A percentile compares a stretch with the other conserved stretches of the same genome.
Conservation (phyloP, 148 eudicot genomes). For the Bassia scoparia region DNA sequence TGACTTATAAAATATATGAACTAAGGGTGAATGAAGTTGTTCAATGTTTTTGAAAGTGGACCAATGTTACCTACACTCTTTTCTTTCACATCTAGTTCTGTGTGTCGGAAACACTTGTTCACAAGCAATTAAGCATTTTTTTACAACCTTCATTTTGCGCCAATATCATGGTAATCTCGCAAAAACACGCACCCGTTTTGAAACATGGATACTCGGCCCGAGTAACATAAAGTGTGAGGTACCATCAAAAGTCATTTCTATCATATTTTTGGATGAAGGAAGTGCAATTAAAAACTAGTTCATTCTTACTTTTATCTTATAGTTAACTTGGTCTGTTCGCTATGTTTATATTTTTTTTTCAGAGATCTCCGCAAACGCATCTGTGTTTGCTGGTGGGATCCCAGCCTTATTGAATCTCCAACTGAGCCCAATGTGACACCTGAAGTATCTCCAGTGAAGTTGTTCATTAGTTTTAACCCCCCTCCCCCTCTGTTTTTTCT, state of each 20-base stretch:
- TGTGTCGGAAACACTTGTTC: too few species aligned
- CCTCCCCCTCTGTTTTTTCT: too few species aligned
- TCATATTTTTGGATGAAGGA: background rate
- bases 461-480: background rate
- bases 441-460: conserved; percentile 38
- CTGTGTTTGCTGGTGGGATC: conserved; percentile 83
- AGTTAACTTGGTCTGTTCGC: background rate
- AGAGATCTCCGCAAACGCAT: conserved; percentile 59
- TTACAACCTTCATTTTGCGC: too few species aligned
- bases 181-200: too few species aligned
- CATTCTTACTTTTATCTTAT: background rate
- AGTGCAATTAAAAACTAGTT: background rate
- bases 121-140: too few species aligned
- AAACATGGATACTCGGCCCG: too few species aligned
- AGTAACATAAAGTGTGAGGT: background rate
- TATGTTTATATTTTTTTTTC: conserved; percentile 17
- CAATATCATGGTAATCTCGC: too few species aligned
- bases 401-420: conserved; percentile 66
- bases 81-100: too few species aligned
- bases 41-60: too few species aligned
- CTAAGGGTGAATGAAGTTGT: too few species aligned
- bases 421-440: conserved; percentile 92
- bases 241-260: background rate
- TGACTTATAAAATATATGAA: too few species aligned
- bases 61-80: too few species aligned